Conservation (phyloP, 2,329 filamentous ascomycete genomes). For the Botrytis cinerea region DNA sequence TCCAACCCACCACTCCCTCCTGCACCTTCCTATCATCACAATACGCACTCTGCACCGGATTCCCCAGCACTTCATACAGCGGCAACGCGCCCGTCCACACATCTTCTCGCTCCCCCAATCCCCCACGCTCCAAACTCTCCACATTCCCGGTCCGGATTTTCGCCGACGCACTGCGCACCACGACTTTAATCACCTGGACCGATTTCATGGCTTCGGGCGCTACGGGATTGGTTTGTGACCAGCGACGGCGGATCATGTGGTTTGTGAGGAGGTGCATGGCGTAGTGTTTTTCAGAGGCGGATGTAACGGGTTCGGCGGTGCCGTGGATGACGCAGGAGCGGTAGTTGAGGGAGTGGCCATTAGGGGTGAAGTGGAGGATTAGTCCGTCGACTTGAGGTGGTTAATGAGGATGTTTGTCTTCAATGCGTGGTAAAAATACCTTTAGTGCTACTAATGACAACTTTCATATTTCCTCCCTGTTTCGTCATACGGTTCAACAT, state of each 20-base stretch:
- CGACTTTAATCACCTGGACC: conserved; percentile 23
- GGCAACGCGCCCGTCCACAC: conserved; percentile 35
- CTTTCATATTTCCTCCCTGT: neutral
- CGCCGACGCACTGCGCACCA: conserved; percentile 22
- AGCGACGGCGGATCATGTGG: conserved; percentile 16
- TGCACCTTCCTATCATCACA: neutral
- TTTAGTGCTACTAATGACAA: neutral
- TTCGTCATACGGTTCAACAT: conserved; percentile 19
- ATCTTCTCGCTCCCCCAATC: conserved; percentile 32
- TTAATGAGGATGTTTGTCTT: neutral
- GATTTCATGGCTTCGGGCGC: conserved; percentile 17
- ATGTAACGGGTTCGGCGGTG: conserved; percentile 64
- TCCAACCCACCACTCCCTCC: neutral
- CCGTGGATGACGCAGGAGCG: conserved; percentile 72
- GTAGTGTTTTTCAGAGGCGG: conserved; percentile 38
- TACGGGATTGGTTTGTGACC: neutral
- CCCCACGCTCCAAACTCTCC: conserved; percentile 14
- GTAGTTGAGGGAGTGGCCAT: conserved; percentile 83
- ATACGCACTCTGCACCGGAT: conserved; percentile 18
- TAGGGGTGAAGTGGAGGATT: conserved; percentile 75
- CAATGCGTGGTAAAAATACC: neutral
- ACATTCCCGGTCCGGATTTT: conserved; percentile 25
- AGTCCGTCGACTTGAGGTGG: conserved; percentile 62
- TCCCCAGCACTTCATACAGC: conserved; percentile 7
- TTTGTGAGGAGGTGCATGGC: conserved; percentile 14